These are phyloP conservation scores for Albugo candida DNA, from an alignment of 352 stramenopile genomes.

Conservation along the genomic window DNA sequence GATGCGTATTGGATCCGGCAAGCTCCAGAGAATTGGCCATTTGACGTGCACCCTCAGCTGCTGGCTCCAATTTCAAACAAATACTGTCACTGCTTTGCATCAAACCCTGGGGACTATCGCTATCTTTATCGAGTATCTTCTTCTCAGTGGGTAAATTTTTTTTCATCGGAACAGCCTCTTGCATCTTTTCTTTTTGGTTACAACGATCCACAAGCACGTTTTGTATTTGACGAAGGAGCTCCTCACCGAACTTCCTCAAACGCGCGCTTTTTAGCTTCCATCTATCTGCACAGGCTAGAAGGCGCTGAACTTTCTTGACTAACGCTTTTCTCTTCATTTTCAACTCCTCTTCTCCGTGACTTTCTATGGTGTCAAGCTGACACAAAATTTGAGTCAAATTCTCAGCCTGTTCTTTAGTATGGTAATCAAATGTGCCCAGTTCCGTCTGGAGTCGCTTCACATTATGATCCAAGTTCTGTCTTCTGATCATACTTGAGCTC, in stretches of 20 bases:
- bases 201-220: background rate
- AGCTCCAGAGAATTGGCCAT: constrained; percentile 5
- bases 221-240: constrained; percentile 8
- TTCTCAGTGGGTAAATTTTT: constrained; percentile 5
- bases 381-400: constrained; percentile 31
- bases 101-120: background rate
- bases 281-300: constrained; percentile 20
- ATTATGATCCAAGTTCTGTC: too few relatives aligned
- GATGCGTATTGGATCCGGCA: constrained; percentile 1
- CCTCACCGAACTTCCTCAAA: constrained; percentile 25
- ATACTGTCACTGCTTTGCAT: constrained; percentile 3
- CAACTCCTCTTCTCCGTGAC: constrained; percentile 26
- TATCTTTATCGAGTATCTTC: background rate
- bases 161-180: constrained; percentile 3
- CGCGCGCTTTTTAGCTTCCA: constrained; percentile 20
- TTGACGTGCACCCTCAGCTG: constrained; percentile 8
- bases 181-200: background rate
- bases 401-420: constrained; percentile 32
- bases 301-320: constrained; percentile 25
- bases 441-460: constrained; percentile 28
- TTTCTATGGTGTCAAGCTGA: constrained; percentile 41
- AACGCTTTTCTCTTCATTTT: constrained; percentile 30
- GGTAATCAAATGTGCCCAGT: constrained; percentile 37
- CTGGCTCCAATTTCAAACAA: background rate
- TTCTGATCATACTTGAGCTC: too few relatives aligned